phyloP scores from a whole-genome alignment of 768 basidiomycete species.

The Suillus subaureus region DNA sequence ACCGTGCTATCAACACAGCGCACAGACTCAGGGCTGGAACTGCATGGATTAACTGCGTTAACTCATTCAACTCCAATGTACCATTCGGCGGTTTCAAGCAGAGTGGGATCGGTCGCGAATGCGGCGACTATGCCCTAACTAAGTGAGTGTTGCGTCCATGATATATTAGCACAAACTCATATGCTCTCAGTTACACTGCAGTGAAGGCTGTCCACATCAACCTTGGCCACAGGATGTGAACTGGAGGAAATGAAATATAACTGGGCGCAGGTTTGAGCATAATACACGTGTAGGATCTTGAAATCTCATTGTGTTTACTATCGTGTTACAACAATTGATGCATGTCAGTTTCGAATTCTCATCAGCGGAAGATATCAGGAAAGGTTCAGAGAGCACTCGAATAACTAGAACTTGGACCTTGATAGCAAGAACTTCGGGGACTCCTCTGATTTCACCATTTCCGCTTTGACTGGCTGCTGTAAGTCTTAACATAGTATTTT shows the following conservation, averaged over 20 bases:
- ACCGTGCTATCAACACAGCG: constrained; percentile 70
- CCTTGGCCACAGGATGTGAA: constrained; percentile 32
- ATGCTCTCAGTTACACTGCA: constrained; percentile 47
- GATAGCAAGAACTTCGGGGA: constrained; percentile 4
- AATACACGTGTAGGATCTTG: not conserved
- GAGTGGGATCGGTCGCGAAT: constrained; percentile 80
- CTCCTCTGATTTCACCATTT: not conserved
- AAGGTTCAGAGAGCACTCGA: not conserved
- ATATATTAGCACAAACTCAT: not conserved
- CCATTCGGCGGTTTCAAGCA: constrained; percentile 91
- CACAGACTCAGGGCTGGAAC: constrained; percentile 83
- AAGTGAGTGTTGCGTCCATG: constrained; percentile 34
- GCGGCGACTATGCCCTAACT: constrained; percentile 72
- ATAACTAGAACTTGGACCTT: not conserved
- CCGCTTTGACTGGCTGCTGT: constrained; percentile 5
- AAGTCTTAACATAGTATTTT: constrained; percentile 9
- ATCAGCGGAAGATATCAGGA: not conserved
- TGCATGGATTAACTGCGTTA: constrained; percentile 56
- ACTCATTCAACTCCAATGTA: constrained; percentile 38
- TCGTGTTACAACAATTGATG: not conserved
- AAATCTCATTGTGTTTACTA: not conserved
- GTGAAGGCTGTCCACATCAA: constrained; percentile 70
- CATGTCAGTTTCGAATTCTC: not conserved
- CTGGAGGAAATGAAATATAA: not conserved
- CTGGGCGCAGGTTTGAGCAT: not conserved